These are phyloP conservation scores for Vickermania ingenoplastis DNA, from an alignment of 208 protist genomes.

Conservation along the genomic window DNA sequence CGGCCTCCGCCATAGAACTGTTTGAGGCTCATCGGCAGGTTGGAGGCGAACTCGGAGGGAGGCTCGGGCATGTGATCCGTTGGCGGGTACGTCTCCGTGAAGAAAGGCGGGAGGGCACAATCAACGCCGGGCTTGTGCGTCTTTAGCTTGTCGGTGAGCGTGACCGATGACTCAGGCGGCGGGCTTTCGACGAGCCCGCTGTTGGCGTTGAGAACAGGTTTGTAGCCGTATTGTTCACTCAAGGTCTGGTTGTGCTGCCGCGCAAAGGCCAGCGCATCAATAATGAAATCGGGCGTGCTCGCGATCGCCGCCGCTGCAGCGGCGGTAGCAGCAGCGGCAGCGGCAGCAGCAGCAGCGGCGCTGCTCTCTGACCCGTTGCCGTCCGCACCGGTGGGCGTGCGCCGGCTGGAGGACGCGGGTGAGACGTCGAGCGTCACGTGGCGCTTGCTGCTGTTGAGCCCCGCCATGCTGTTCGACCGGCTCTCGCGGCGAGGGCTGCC, in stretches of 20 bases:
- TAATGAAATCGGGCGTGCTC: constrained; percentile 29
- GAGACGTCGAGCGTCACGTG: neutral
- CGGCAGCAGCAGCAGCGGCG: neutral
- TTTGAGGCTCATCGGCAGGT: neutral
- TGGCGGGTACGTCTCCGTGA: constrained; percentile 8
- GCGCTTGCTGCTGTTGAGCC: neutral
- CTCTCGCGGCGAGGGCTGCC: neutral
- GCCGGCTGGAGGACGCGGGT: neutral
- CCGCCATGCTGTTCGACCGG: neutral
- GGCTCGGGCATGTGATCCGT: neutral
- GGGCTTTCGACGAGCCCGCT: constrained; percentile 8
- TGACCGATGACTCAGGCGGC: constrained; percentile 4
- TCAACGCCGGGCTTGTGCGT: constrained; percentile 30
- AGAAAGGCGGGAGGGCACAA: constrained; percentile 11
- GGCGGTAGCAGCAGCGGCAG: neutral
- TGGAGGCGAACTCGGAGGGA: neutral
- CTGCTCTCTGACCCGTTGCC: neutral
- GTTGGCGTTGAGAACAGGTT: constrained; percentile 17
- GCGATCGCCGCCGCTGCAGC: neutral
- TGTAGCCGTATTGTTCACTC: constrained; percentile 66
- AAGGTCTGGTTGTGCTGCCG: constrained; percentile 60
- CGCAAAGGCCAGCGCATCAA: constrained; percentile 71
- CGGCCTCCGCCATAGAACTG: neutral
- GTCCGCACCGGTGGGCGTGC: neutral
- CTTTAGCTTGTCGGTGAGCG: constrained; percentile 3